Evolutionary conservation across 1,284 basidiomycete species (phyloP).

Genomic region (Uromyces viciae-fabae): DNA sequence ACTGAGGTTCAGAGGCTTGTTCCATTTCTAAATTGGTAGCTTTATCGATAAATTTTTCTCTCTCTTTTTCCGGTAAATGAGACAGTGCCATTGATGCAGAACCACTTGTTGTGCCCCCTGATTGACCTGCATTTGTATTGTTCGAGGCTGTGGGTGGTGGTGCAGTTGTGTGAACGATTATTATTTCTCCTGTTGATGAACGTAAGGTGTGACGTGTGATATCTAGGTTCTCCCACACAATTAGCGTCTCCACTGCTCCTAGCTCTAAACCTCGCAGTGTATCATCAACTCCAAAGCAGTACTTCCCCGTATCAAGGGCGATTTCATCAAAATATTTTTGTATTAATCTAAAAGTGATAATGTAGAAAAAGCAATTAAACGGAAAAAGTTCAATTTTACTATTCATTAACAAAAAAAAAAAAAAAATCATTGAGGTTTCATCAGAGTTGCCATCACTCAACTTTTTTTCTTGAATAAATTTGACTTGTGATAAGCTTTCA

Average conservation of each 20-base stretch:
- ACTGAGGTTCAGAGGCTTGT: slow-evolving; percentile 69
- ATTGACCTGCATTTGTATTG: slow-evolving; percentile 58
- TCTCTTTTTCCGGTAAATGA: slow-evolving; percentile 66
- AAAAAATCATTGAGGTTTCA: too few species aligned
- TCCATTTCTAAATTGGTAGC: slow-evolving; percentile 96
- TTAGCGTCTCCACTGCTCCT: slow-evolving; percentile 91
- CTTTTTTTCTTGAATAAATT: slow-evolving; percentile 98
- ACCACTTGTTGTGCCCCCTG: slow-evolving; percentile 44
- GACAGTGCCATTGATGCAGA: slow-evolving; percentile 49
- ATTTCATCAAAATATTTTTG: slow-evolving; percentile 99
- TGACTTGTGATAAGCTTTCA: slow-evolving; percentile 94
- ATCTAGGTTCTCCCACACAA: slow-evolving; percentile 97
- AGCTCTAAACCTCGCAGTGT: slow-evolving; percentile 95
- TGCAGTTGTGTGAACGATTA: slow-evolving; percentile 64
- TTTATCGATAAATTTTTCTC: slow-evolving; percentile 90
- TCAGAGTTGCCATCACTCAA: slow-evolving; percentile 39
- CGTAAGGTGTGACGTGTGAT: slow-evolving; percentile 77
- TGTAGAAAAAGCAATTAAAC: not conserved
- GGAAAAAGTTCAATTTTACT: not conserved
- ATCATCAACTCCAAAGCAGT: slow-evolving; percentile 97
- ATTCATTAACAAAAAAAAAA: not conserved
- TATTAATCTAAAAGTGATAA: slow-evolving; percentile 65
- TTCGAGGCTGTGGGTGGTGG: slow-evolving; percentile 56
- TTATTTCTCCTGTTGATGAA: slow-evolving; percentile 84
- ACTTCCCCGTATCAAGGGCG: slow-evolving; percentile 92